Base-by-base conservation (phyloP, 2,329 filamentous ascomycete species). In the Chrysosporium keratinophilum region DNA sequence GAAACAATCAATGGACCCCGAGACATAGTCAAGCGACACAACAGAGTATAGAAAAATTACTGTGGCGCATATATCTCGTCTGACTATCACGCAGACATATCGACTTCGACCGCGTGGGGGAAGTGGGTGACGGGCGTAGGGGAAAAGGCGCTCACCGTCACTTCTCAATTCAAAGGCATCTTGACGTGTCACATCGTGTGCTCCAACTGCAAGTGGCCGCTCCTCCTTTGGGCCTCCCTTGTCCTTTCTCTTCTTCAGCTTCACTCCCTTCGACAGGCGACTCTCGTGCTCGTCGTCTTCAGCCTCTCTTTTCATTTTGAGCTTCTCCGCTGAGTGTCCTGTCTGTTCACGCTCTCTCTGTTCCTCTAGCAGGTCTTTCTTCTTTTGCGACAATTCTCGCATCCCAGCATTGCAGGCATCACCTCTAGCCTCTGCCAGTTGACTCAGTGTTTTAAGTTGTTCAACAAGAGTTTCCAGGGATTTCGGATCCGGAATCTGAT, bases 231-330 rank as follows among this genome's bases (percentile, higher is more conserved):
- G 71, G 52, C 69, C 75, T 55, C 83, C 81, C 6, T 79, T 74
- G 20, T 84, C 86, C 71, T 88, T 89, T 66, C 86, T 83, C 74
- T 87, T 89, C 76, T 87, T 89, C 59, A 85, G 78, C 67, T 90
- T 89, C 20, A 75, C 71, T 40, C 70, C 71, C 65, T 80, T 78
- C 62, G 80, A 64, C 28, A 68, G 69, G 69, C 76, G 65, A 42
- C 63, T 62, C 48, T 69, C 62, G 55, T 76, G 70, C 45, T 73
- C 69, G 33, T 72, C 69, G 44, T 74, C 71, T 50, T 76, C 68
- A 2, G 65, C 67, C 59, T 74, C 71, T 48, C 69, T 64, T 62
- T 74, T 75, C 63, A 73, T 64, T 55, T 67, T 70, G 35, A 68
- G 57, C 43, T 78, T 73, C 54, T 76, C 74, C 10, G 68, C 67